A percentile compares a stretch with the other conserved stretches of the same genome.
Conservation (phyloP, 106 monocot genomes). For the Dactylorhiza incarnata region DNA sequence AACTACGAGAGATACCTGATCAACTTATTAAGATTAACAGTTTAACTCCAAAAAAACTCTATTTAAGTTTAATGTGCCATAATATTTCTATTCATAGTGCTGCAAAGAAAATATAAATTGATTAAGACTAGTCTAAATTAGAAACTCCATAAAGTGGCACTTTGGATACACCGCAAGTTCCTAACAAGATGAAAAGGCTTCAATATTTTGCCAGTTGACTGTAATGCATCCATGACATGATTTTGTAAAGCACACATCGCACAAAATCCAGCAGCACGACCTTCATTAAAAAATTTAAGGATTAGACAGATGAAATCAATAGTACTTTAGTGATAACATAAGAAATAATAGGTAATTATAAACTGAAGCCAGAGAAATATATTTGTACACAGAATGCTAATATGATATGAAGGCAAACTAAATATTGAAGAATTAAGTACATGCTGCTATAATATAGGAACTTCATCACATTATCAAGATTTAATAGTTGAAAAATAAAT, state of each 20-base stretch:
- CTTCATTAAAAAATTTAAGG: slow-evolving; percentile 19
- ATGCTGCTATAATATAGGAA: neutral
- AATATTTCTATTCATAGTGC: neutral
- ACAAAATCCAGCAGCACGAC: slow-evolving; percentile 88
- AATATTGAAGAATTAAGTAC: neutral
- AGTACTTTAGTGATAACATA: neutral
- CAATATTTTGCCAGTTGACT: slow-evolving; percentile 86
- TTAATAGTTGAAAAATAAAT: slow-evolving; percentile 3
- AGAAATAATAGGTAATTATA: neutral
- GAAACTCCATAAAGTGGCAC: neutral
- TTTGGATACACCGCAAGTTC: slow-evolving; percentile 81
- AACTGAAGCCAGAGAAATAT: neutral
- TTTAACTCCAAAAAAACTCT: neutral
- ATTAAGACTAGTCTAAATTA: neutral
- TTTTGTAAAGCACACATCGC: slow-evolving; percentile 92
- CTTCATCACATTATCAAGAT: neutral
- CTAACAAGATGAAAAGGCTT: slow-evolving; percentile 73
- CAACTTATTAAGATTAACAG: slow-evolving; percentile 16
- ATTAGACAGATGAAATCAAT: neutral
- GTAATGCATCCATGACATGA: slow-evolving; percentile 89
- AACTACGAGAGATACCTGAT: slow-evolving; percentile 83
- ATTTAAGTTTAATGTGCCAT: neutral
- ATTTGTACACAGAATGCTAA: neutral
- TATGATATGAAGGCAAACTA: neutral
- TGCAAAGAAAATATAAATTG: too few species aligned